Percentiles rank a stretch among this genome's conserved stretches.
Conservation (phyloP, 192 early-diverging fungal species). For the Mortierella hygrophila region DNA sequence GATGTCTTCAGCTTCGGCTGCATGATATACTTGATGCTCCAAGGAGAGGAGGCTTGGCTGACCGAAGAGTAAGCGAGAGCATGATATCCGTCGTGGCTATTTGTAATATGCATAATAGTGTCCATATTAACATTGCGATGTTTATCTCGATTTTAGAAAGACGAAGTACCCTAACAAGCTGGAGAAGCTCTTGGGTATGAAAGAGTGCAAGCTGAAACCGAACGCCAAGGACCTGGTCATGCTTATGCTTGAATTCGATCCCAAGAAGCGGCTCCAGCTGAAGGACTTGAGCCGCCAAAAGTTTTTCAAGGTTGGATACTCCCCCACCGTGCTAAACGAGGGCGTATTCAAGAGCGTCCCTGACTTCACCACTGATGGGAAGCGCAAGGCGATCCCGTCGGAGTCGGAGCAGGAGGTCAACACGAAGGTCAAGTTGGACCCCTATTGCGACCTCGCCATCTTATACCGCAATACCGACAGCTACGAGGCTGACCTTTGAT, state of each 20-base stretch:
- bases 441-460: neutral
- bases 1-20: neutral
- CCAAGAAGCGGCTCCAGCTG: neutral
- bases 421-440: neutral
- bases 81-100: neutral
- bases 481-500: neutral
- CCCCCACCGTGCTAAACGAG: neutral
- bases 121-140: neutral
- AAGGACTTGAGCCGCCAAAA: neutral
- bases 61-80: neutral
- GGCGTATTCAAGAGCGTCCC: neutral
- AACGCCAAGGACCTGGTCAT: neutral
- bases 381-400: neutral
- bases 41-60: neutral
- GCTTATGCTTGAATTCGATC: neutral
- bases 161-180: neutral
- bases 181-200: neutral
- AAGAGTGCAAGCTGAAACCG: neutral
- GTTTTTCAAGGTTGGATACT: neutral
- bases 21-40: neutral
- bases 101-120: neutral
- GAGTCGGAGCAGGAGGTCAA: neutral
- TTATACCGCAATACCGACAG: neutral
- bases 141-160: neutral
- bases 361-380: neutral